Conservation (phyloP, 352 stramenopile species). For the Thalassiosira gravida region DNA sequence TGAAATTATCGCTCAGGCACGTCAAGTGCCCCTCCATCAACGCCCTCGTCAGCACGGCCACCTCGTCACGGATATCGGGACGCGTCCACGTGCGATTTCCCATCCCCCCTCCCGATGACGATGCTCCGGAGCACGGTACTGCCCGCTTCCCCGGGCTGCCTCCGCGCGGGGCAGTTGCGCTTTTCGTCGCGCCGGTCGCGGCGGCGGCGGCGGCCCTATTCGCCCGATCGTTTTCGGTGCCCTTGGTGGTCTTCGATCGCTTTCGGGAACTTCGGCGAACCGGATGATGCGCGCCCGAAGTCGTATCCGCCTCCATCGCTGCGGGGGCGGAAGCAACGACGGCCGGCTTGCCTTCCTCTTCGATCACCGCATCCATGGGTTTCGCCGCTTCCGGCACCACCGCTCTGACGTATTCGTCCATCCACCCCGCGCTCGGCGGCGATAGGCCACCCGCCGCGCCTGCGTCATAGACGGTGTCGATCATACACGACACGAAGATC, state of each 20-base stretch:
- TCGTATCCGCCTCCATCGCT: not conserved
- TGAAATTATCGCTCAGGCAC: constrained; percentile 49
- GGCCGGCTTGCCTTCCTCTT: not conserved
- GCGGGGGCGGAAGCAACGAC: not conserved
- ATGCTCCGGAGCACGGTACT: not conserved
- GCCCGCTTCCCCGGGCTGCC: not conserved
- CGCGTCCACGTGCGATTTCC: constrained; percentile 21
- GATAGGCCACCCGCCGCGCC: constrained; percentile 43
- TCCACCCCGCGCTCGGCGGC: constrained; percentile 59
- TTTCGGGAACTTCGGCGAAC: constrained; percentile 26
- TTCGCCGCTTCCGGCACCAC: constrained; percentile 11
- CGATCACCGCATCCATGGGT: not conserved
- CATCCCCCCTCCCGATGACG: not conserved
- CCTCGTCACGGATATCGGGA: constrained; percentile 63
- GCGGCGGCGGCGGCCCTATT: constrained; percentile 13
- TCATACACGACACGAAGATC: constrained; percentile 53
- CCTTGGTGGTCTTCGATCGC: constrained; percentile 23
- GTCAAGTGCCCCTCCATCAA: constrained; percentile 58
- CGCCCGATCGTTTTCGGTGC: not conserved
- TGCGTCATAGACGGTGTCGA: constrained; percentile 61
- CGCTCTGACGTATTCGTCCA: constrained; percentile 65
- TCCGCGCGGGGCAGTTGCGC: not conserved
- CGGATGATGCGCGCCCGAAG: not conserved
- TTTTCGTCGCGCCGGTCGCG: not conserved
- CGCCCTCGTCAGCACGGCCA: constrained; percentile 54